Base-by-base conservation (phyloP, 129 eudicot species). In the Chrysanthemum seticuspe region DNA sequence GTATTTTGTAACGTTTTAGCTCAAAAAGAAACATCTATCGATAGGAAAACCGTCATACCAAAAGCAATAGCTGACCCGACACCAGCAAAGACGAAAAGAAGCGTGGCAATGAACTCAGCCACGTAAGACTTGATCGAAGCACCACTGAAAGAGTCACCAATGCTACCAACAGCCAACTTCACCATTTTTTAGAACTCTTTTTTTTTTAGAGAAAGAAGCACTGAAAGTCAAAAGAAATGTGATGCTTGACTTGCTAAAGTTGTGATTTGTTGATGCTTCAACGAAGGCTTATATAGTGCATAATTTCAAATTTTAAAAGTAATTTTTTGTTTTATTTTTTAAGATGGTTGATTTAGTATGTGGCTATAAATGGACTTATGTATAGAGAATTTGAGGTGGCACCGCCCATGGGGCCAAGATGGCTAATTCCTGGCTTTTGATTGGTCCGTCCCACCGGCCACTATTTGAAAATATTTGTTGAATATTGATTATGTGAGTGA, bases 71-170 rank as follows among this genome's bases (percentile, higher is more conserved):
- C 88, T 0, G 88, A 85, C 4, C 88, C 88, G n/a, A 85, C 88
- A 23, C 85, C 88, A 0, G 88, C 88, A 74, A 85, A 85, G 0
- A 85, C 88, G 3, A 85, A 84, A 44, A 85, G 79, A 71, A 85
- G 79, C 0, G 88, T 85, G 53, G 86, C 86, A 55, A 85, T 85
- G 23, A 85, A 85, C 80, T 85, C 89, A 31, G 89, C 89, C 47
- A 85, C 5, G 12, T 85, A 85, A 54, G 65, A 65, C 55, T 71
- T 85, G 13, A 85, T 11, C 36, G 88, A 81, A 13, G n/a, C 74
- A 6, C 47, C 81, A 55, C 81, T 84, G 4, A 84, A 74, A 74
- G 88, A 84, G 78, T 84, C 88, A 66, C 81, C 85, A 34, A 74
- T 67, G 74, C 74, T 77, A 78, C 88, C 88, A 23, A 84, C 15